Conservation (phyloP, 345 rosid genomes). For the Lumnitzera littorea region DNA sequence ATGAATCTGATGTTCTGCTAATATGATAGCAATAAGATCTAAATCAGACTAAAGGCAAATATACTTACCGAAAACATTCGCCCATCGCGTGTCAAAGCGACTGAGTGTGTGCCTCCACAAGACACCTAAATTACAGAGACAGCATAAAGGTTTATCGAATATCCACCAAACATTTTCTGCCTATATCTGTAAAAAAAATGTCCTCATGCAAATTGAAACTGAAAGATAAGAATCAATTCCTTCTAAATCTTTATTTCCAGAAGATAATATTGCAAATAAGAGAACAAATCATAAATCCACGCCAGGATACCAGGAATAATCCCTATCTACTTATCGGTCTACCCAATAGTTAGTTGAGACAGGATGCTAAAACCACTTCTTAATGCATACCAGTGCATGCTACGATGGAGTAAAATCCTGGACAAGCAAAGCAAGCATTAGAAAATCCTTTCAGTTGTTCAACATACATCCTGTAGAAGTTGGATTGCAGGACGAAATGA, state of each 20-base stretch:
- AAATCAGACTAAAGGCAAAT: neutral
- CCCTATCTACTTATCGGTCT: too few species aligned
- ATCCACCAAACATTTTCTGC: too few species aligned
- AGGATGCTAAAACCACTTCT: too few species aligned
- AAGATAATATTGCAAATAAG: neutral
- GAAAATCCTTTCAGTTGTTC: neutral
- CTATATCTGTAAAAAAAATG: too few species aligned
- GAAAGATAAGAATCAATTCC: too few species aligned
- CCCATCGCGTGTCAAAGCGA: conserved; percentile 84
- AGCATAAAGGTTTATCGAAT: neutral
- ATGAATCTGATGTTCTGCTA: too few species aligned
- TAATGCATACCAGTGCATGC: too few species aligned
- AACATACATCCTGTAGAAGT: neutral
- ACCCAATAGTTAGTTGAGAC: too few species aligned
- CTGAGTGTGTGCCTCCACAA: conserved; percentile 99
- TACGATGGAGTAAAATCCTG: neutral
- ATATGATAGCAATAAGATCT: too few species aligned
- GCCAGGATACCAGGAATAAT: too few species aligned
- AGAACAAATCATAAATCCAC: too few species aligned
- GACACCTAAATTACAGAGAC: conserved; percentile 46
- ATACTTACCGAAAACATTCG: conserved; percentile 81
- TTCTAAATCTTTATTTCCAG: neutral
- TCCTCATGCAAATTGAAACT: too few species aligned
- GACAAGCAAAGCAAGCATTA: neutral
- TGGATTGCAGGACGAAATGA: neutral